phyloP scores from a whole-genome alignment of 2,329 filamentous ascomycete genomes.

The Camillea tinctor region DNA sequence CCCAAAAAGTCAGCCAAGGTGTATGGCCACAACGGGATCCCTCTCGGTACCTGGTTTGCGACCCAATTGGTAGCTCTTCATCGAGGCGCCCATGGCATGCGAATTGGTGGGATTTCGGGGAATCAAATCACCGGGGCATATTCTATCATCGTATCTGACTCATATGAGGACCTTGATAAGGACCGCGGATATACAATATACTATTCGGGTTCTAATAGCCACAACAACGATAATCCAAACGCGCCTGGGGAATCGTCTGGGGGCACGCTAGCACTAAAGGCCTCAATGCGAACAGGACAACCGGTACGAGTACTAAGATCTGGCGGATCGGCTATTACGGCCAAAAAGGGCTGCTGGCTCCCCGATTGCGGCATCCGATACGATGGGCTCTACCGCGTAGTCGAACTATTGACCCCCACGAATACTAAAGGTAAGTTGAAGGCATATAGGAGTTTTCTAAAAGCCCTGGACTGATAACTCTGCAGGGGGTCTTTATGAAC shows the following conservation, averaged over 20 bases:
- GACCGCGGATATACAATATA: slow-evolving; percentile 14
- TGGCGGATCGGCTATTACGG: slow-evolving; percentile 9
- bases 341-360: slow-evolving; percentile 11
- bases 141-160: slow-evolving; percentile 25
- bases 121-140: slow-evolving; percentile 19
- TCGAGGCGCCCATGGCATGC: slow-evolving; percentile 26
- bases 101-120: slow-evolving; percentile 26
- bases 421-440: slow-evolving; percentile 21
- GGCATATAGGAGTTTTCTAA: background rate
- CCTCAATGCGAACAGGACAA: slow-evolving; percentile 10
- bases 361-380: slow-evolving; percentile 28
- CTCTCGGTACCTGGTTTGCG: slow-evolving; percentile 27
- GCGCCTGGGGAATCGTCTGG: slow-evolving; percentile 13
- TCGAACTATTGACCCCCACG: background rate
- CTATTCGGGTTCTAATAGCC: slow-evolving; percentile 20
- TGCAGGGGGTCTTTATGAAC: slow-evolving; percentile 27
- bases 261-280: slow-evolving; percentile 23
- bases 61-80: slow-evolving; percentile 26
- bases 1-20: slow-evolving; percentile 16
- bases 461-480: background rate
- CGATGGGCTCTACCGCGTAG: slow-evolving; percentile 29
- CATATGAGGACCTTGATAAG: slow-evolving; percentile 16
- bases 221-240: slow-evolving; percentile 11
- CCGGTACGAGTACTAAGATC: slow-evolving; percentile 30
- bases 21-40: slow-evolving; percentile 27